Evolutionary conservation across 805 yeast species (phyloP).

Genomic region (Candida verbasci): DNA sequence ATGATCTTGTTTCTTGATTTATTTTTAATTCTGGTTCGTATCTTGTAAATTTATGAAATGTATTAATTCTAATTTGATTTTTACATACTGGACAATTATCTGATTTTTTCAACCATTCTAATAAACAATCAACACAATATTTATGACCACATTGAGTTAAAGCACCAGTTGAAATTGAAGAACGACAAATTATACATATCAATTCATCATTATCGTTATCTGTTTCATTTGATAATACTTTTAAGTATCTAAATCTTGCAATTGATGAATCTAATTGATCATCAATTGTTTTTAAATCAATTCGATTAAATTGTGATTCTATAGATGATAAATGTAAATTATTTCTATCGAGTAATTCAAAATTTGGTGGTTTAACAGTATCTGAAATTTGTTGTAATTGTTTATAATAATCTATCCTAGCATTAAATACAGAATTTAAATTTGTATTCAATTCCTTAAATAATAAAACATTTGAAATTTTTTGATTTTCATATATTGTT

Average conservation of each 20-base stretch:
- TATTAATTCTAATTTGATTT: constrained; percentile 38
- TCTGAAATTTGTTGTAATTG: constrained; percentile 87
- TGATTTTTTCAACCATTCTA: constrained; percentile 61
- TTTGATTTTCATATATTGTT: constrained; percentile 39
- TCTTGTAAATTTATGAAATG: constrained; percentile 68
- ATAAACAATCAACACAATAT: constrained; percentile 78
- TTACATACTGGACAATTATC: constrained; percentile 82
- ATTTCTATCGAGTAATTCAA: constrained; percentile 11
- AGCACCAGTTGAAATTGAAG: constrained; percentile 67
- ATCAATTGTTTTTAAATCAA: neutral
- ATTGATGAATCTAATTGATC: constrained; percentile 23
- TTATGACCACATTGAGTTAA: constrained; percentile 89
- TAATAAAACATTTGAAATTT: constrained; percentile 33
- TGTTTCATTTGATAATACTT: constrained; percentile 15
- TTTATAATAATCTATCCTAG: constrained; percentile 76
- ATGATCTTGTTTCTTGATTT: constrained; percentile 33
- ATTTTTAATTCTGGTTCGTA: constrained; percentile 50
- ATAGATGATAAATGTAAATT: constrained; percentile 10
- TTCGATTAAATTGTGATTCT: neutral
- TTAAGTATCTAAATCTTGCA: constrained; percentile 32
- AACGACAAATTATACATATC: constrained; percentile 76
- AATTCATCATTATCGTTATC: constrained; percentile 29
- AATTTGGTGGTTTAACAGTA: constrained; percentile 49
- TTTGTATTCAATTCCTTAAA: constrained; percentile 47
- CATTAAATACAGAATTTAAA: constrained; percentile 66